Conservation (phyloP, 2,329 filamentous ascomycete species). For the Coniochaeta sp. region DNA sequence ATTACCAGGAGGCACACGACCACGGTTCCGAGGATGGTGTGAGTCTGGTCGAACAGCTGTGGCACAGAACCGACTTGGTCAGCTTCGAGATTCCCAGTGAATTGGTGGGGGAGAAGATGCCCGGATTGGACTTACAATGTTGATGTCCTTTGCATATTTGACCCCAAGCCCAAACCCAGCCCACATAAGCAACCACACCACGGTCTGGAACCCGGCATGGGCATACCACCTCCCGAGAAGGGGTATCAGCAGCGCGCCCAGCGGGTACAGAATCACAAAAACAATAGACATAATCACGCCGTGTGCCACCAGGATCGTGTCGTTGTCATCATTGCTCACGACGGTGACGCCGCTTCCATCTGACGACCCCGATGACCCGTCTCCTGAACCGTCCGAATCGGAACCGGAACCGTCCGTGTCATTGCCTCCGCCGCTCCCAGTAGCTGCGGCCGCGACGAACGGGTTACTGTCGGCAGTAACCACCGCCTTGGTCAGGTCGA, state of each 20-base stretch:
- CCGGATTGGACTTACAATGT: background rate
- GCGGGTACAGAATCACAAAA: conserved; percentile 51
- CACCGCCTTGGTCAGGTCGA: conserved; percentile 41
- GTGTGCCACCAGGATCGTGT: conserved; percentile 32
- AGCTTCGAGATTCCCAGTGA: background rate
- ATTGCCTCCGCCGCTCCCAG: background rate
- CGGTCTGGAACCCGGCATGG: conserved; percentile 49
- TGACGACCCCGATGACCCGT: conserved; percentile 4
- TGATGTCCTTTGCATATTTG: conserved; percentile 13
- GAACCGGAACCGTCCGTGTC: conserved; percentile 8
- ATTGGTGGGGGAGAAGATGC: background rate
- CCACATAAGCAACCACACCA: conserved; percentile 52
- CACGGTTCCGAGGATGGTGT: conserved; percentile 49
- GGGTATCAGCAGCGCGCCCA: conserved; percentile 55
- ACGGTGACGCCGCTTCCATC: conserved; percentile 18
- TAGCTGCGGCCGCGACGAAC: conserved; percentile 25
- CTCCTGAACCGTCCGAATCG: conserved; percentile 3
- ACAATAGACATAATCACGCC: conserved; percentile 55
- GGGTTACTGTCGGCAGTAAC: conserved; percentile 44
- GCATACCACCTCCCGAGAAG: conserved; percentile 47
- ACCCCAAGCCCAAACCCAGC: conserved; percentile 52
- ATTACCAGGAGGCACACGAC: conserved; percentile 46
- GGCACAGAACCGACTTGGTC: conserved; percentile 8
- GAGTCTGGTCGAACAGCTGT: conserved; percentile 44
- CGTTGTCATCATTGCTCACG: conserved; percentile 3